Evolutionary conservation across 2,329 filamentous ascomycete species (phyloP), one percentile per base, ranked within the genome.

Genomic region (Fusarium hostae): DNA sequence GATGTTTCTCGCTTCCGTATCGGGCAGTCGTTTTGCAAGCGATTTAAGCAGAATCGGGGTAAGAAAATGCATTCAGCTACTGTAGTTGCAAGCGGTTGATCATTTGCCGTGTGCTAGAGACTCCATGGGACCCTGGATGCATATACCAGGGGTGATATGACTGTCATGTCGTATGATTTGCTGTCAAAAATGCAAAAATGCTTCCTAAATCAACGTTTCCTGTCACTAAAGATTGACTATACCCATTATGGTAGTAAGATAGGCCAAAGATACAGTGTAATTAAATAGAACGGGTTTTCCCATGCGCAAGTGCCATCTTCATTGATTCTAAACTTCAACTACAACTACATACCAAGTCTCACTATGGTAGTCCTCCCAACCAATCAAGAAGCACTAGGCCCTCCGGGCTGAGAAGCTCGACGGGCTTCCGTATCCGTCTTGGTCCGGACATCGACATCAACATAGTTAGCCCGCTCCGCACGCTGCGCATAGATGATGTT

Each of bases 401-500:
- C 58, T 50, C 26, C 51, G 16, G 26, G 44, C 39, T 18, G 26
- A 22, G n/a, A 47, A 41, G 45, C 35, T 24, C 41, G n/a, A 10
- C 10, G 66, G 44, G 22, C 35, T 20, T 52, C 40, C 10, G 44
- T 56, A 35, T 59, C 63, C 35, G 50, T 20, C 62, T 75, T 73
- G n/a, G 50, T 24, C 8, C 16, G 59, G 18, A 30, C 22, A 43
- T 47, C 43, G 32, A 51, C n/a, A 28, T 73, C 55, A 6, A 65
- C 37, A 45, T 70, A 59, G 55, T 69, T 73, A 26, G 70, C 66
- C 9, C 61, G 43, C 6, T 72, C 75, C 1, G 67, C 63, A 4
- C 41, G 55, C 44, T 76, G 69, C 3, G 64, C 73, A 41, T 77
- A 73, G 40, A 75, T 74, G 32, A 77, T 63, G 3, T 75, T 70